Percentiles rank a stretch among this genome's conserved stretches.
phyloP scores from a whole-genome alignment of 2,329 filamentous ascomycete species.

The Scytalidium lignicola region DNA sequence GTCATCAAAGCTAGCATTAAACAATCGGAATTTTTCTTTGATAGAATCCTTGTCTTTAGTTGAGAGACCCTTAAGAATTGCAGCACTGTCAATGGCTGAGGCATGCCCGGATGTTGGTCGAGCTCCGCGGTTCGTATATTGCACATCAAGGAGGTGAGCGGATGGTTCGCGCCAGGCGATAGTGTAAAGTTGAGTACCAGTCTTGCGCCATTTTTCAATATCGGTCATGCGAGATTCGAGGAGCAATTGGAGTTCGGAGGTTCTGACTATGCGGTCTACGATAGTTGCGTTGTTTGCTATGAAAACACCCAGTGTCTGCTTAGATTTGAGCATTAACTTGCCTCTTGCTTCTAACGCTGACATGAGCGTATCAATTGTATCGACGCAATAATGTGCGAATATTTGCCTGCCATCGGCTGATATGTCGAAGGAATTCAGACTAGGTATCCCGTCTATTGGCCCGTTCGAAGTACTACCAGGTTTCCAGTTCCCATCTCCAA shows the following conservation, averaged over 20 bases:
- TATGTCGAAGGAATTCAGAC: conserved; percentile 76
- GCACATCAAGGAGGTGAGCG: conserved; percentile 79
- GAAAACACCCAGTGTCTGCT: conserved; percentile 79
- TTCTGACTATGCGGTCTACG: conserved; percentile 76
- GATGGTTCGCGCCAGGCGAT: conserved; percentile 87
- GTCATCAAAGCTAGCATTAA: conserved; percentile 88
- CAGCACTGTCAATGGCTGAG: conserved; percentile 64
- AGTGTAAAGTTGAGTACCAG: conserved; percentile 73
- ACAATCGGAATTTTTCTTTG: conserved; percentile 90
- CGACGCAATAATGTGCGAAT: conserved; percentile 82
- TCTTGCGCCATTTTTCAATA: conserved; percentile 83
- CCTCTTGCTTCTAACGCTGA: conserved; percentile 70
- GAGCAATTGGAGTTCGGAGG: conserved; percentile 71
- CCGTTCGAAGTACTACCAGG: conserved; percentile 47
- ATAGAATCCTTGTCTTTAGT: conserved; percentile 94
- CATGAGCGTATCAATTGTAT: conserved; percentile 81
- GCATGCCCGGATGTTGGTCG: conserved; percentile 69
- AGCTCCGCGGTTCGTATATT: conserved; percentile 72
- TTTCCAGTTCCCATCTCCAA: conserved; percentile 91
- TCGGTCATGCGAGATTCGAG: conserved; percentile 61
- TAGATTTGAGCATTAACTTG: conserved; percentile 67
- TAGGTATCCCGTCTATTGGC: conserved; percentile 60
- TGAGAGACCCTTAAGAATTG: conserved; percentile 75
- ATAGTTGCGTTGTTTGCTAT: conserved; percentile 82
- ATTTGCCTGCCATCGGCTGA: conserved; percentile 83